Conservation (phyloP, 371 early-diverging fungal genomes). For the Saksenaea vasiformis region DNA sequence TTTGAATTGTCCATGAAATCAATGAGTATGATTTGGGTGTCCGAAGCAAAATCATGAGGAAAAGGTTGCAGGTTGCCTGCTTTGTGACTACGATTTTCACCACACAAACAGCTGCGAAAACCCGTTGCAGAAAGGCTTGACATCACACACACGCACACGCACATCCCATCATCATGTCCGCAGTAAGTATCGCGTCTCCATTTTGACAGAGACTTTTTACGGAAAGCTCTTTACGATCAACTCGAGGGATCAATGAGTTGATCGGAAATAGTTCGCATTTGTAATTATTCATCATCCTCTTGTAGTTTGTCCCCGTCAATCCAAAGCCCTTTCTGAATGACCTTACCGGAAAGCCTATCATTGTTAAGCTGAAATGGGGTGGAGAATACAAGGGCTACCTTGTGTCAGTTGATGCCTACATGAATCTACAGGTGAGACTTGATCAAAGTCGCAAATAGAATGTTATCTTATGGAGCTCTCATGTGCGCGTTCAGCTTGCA, state of each 20-base stretch:
- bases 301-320: constrained; percentile 90
- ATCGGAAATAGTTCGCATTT: background rate
- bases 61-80: no score
- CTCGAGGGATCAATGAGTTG: background rate
- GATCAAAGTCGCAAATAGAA: background rate
- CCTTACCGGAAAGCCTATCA: constrained; percentile 88
- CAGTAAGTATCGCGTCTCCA: background rate
- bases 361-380: constrained; percentile 97
- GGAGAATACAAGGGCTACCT: constrained; percentile 96
- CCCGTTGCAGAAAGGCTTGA: background rate
- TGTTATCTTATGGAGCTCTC: background rate
- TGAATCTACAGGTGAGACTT: constrained; percentile 89
- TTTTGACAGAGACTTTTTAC: background rate
- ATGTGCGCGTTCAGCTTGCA: constrained; percentile 62
- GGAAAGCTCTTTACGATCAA: background rate
- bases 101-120: no score
- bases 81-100: no score
- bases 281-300: background rate
- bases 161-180: background rate
- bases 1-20: no score
- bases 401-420: constrained; percentile 92
- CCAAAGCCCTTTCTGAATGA: constrained; percentile 96
- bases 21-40: no score
- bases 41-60: no score
- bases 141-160: background rate